phyloP scores from a whole-genome alignment of 1,139 yeast genomes.

The Suhomyces chickasaworum region DNA sequence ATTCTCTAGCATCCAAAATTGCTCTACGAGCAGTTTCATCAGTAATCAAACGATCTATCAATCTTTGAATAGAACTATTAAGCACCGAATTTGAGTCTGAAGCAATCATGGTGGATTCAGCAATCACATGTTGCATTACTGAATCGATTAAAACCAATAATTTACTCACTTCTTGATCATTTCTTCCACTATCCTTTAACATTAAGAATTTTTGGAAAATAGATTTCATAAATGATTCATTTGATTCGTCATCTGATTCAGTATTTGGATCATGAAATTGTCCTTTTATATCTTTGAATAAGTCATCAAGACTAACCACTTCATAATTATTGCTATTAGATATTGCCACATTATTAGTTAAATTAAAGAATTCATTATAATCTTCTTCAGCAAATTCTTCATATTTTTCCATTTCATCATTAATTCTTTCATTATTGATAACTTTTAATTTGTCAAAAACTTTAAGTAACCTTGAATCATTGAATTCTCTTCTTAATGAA shows the following conservation, averaged over 20 bases:
- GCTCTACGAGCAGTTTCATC: conserved; percentile 41
- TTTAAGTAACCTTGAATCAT: conserved; percentile 40
- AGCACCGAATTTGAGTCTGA: conserved; percentile 30
- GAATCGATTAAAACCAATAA: conserved; percentile 33
- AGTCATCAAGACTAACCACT: conserved; percentile 24
- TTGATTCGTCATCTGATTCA: conserved; percentile 12
- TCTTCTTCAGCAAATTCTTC: conserved; percentile 46
- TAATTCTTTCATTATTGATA: conserved; percentile 41
- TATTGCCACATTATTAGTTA: conserved; percentile 13
- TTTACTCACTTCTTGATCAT: conserved; percentile 23
- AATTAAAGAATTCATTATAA: conserved; percentile 23
- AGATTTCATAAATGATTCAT: conserved; percentile 21
- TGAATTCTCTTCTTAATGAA: conserved; percentile 41
- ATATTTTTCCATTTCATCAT: conserved; percentile 49
- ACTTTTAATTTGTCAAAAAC: conserved; percentile 42
- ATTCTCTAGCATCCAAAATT: conserved; percentile 32
- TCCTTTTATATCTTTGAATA: conserved; percentile 22
- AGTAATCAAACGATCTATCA: conserved; percentile 36
- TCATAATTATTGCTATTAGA: conserved; percentile 16
- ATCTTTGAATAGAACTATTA: conserved; percentile 35
- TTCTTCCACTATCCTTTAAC: conserved; percentile 28
- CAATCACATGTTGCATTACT: conserved; percentile 34
- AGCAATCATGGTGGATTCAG: conserved; percentile 28
- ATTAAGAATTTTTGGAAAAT: conserved; percentile 30
- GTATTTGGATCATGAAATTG: conserved; percentile 13